Conservation (phyloP, 305 asterid species). For the Fraxinus angustifolia region DNA sequence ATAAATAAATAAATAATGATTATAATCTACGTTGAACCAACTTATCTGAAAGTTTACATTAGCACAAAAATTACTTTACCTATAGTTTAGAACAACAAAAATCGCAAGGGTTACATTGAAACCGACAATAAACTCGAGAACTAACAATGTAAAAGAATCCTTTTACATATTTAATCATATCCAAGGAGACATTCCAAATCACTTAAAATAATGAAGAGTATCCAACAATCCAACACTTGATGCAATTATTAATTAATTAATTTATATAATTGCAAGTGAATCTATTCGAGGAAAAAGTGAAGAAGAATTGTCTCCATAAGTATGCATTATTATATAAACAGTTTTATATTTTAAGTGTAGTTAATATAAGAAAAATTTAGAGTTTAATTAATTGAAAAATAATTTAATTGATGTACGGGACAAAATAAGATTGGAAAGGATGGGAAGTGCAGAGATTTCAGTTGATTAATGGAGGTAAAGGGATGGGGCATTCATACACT, state of each 20-base stretch:
- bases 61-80: too few relatives aligned
- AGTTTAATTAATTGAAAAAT: not conserved
- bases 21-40: not conserved
- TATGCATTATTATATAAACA: conserved; percentile 14
- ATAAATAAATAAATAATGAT: not conserved
- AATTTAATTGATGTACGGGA: conserved; percentile 26
- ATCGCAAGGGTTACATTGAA: not conserved
- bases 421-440: conserved; percentile 65
- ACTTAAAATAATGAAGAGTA: not conserved
- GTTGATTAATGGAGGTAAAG: conserved; percentile 66
- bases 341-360: not conserved
- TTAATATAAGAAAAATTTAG: not conserved
- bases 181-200: conserved; percentile 10
- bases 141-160: not conserved
- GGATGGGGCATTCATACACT: conserved; percentile 79
- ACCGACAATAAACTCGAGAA: not conserved
- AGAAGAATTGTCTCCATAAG: conserved; percentile 37
- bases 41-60: too few relatives aligned
- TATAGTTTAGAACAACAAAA: not conserved
- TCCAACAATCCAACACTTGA: not conserved
- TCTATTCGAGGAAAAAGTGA: not conserved
- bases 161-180: not conserved
- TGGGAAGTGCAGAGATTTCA: conserved; percentile 92
- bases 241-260: not conserved
- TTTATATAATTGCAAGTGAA: not conserved